Conservation (phyloP, 768 basidiomycete species). For the Calvatia gigantea region DNA sequence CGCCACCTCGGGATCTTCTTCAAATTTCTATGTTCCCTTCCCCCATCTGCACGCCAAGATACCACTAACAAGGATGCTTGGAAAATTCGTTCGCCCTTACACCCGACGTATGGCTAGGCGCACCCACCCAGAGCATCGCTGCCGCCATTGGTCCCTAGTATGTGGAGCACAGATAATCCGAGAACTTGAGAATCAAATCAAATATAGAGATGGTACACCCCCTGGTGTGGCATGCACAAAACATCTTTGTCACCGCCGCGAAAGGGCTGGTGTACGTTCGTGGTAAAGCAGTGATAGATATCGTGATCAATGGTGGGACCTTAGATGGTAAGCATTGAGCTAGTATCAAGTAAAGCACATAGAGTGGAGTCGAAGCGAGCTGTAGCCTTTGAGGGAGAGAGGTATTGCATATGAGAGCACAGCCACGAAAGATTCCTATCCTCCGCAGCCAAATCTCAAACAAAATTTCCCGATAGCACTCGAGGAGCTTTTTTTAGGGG, state of each 20-base stretch:
- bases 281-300: slow-evolving; percentile 1
- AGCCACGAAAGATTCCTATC: not conserved
- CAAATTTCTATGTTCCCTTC: no score
- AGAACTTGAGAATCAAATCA: no score
- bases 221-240: not conserved
- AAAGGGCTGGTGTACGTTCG: not conserved
- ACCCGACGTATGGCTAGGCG: no score
- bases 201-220: not conserved
- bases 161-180: no score
- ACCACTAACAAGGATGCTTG: no score
- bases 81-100: no score
- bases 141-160: no score
- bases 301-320: not conserved
- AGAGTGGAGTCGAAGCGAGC: not conserved
- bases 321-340: not conserved
- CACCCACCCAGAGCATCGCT: no score
- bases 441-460: not conserved
- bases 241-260: not conserved
- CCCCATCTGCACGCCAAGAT: no score
- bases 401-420: not conserved
- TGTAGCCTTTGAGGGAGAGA: not conserved
- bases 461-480: not conserved
- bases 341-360: not conserved
- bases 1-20: no score
- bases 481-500: no score